Evolutionary conservation across 768 basidiomycete genomes (phyloP).

Genomic region (Dacryopinax spathularia): DNA sequence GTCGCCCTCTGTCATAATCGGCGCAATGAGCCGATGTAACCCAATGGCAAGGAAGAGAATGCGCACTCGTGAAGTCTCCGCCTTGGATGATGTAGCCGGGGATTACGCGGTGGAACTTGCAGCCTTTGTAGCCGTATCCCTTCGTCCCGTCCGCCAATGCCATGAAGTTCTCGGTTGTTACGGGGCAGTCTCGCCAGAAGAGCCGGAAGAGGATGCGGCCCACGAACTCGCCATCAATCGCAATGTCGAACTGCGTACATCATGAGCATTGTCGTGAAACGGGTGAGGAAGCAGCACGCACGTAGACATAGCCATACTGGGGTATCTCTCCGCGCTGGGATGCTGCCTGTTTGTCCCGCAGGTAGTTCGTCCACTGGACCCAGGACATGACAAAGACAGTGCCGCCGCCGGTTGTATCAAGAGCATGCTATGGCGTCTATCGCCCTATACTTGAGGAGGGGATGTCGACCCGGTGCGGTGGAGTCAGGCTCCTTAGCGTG

Average conservation of each 20-base stretch:
- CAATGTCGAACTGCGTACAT: background rate
- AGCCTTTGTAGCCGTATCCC: background rate
- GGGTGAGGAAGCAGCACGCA: background rate
- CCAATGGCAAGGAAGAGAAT: background rate
- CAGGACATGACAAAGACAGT: background rate
- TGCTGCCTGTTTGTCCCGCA: background rate
- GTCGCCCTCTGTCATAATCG: background rate
- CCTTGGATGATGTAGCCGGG: background rate
- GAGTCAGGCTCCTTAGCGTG: background rate
- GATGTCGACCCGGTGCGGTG: background rate
- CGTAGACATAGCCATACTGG: background rate
- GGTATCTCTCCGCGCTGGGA: background rate
- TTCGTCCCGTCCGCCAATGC: background rate
- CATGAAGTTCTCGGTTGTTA: constrained; percentile 2
- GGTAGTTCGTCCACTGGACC: constrained; percentile 3
- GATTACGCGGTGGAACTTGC: background rate
- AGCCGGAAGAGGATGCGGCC: background rate
- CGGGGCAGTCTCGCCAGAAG: background rate
- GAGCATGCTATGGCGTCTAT: too few relatives aligned
- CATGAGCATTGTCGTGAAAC: background rate
- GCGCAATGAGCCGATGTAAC: background rate
- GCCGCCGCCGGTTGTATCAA: background rate
- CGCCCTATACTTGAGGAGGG: background rate
- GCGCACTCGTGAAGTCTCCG: background rate
- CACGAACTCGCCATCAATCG: background rate